Percentiles rank a stretch among this genome's conserved stretches.
These are phyloP conservation scores for Rhizopus microsporus DNA, from an alignment of 371 early-diverging fungal genomes.

Conservation along the genomic window DNA sequence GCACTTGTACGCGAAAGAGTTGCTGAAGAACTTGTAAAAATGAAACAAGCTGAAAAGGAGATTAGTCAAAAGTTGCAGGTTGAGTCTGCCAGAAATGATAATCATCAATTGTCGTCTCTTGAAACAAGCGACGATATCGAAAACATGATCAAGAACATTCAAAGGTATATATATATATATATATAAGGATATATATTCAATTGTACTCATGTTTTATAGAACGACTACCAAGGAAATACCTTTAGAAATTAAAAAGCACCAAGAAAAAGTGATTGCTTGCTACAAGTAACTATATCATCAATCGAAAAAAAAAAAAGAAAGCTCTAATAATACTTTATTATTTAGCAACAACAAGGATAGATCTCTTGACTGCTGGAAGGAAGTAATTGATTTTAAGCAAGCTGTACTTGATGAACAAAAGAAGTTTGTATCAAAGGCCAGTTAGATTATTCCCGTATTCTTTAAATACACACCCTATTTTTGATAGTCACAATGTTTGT, in stretches of 20 bases:
- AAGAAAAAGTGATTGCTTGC: slow-evolving; percentile 25
- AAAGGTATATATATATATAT: slow-evolving; percentile 18
- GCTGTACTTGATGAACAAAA: slow-evolving; percentile 31
- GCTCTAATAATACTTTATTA: neutral
- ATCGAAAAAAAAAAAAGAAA: neutral
- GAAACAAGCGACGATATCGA: slow-evolving; percentile 14
- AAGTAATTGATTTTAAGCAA: slow-evolving; percentile 22
- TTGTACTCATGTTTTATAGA: slow-evolving; percentile 4
- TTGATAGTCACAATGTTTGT: neutral
- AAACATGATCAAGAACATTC: slow-evolving; percentile 18
- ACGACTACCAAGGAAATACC: slow-evolving; percentile 22
- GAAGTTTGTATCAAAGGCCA: slow-evolving; percentile 16
- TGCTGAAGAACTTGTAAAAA: slow-evolving; percentile 26
- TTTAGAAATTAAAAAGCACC: slow-evolving; percentile 14
- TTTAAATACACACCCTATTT: neutral
- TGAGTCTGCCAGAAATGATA: slow-evolving; percentile 11
- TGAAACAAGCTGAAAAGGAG: slow-evolving; percentile 14
- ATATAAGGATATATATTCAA: neutral
- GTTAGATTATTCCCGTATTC: neutral
- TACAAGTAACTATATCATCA: slow-evolving; percentile 18
- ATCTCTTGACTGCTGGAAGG: slow-evolving; percentile 29
- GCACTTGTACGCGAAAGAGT: slow-evolving; percentile 24
- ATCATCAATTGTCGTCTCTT: neutral
- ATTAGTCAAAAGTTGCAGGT: slow-evolving; percentile 17
- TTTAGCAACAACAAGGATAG: slow-evolving; percentile 22